Percentiles rank a stretch among this genome's conserved stretches.
These are phyloP conservation scores for Chaetoceros tenuissimus DNA, from an alignment of 108 stramenopile species.

Conservation along the genomic window DNA sequence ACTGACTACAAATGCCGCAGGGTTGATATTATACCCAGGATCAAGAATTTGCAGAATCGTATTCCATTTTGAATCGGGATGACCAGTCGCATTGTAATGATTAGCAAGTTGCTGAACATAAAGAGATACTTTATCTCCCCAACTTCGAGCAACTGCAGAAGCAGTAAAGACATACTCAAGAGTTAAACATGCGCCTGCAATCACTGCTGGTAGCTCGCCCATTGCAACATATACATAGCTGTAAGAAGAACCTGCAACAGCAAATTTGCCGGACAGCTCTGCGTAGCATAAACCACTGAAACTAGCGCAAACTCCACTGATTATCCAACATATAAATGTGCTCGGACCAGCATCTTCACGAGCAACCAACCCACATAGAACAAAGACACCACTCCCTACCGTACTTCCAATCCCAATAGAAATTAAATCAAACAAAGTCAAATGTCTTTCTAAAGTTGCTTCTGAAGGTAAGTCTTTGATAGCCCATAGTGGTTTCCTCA, in stretches of 20 bases:
- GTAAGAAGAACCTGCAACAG: constrained; percentile 32
- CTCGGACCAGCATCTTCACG: constrained; percentile 21
- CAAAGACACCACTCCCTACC: constrained; percentile 27
- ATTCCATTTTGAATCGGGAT: not conserved
- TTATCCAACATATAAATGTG: constrained; percentile 40
- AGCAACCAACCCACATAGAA: constrained; percentile 18
- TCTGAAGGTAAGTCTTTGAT: not conserved
- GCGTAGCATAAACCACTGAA: constrained; percentile 55
- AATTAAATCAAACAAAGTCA: constrained; percentile 22
- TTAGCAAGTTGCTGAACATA: constrained; percentile 11
- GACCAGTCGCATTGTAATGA: not conserved
- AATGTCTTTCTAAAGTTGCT: constrained; percentile 4
- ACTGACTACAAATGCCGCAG: constrained; percentile 25
- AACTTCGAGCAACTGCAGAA: constrained; percentile 58
- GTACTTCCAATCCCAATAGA: constrained; percentile 24
- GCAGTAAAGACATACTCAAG: constrained; percentile 41
- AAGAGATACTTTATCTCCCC: constrained; percentile 70
- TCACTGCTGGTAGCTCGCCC: constrained; percentile 51
- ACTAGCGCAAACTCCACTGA: constrained; percentile 48
- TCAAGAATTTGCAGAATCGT: constrained; percentile 10
- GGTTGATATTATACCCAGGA: constrained; percentile 43
- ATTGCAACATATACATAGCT: constrained; percentile 29
- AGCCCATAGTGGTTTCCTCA: not conserved
- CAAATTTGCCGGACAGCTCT: constrained; percentile 44
- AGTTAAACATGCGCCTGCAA: constrained; percentile 55